Evolutionary conservation across 257 asterid species (phyloP).

Genomic region (Solanum commersonii): DNA sequence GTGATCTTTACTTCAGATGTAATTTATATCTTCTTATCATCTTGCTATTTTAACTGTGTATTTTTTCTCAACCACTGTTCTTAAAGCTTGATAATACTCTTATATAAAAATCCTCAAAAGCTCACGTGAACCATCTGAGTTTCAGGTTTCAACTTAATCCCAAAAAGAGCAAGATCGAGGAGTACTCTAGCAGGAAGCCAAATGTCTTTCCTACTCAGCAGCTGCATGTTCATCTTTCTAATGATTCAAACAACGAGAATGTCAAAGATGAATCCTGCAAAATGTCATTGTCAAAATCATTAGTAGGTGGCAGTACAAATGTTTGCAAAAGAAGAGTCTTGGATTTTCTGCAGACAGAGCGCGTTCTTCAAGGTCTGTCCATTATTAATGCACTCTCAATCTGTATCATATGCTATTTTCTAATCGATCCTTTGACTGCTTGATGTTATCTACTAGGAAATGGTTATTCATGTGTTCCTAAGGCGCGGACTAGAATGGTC

Average conservation of each 20-base stretch:
- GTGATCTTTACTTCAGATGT: neutral
- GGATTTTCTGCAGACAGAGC: constrained; percentile 56
- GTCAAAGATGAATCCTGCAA: constrained; percentile 55
- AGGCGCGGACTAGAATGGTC: constrained; percentile 63
- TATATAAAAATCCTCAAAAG: neutral
- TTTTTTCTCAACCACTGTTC: neutral
- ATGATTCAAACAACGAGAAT: constrained; percentile 56
- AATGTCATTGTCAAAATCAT: constrained; percentile 76
- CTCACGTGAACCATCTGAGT: constrained; percentile 6
- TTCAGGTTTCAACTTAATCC: constrained; percentile 60
- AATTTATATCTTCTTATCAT: neutral
- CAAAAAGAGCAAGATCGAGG: constrained; percentile 73
- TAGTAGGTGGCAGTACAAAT: constrained; percentile 74
- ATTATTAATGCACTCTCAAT: neutral
- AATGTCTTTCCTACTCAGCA: constrained; percentile 34
- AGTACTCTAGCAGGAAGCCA: constrained; percentile 35
- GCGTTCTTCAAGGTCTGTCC: constrained; percentile 64
- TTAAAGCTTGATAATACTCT: neutral
- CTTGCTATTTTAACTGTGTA: neutral
- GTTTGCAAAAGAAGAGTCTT: constrained; percentile 65
- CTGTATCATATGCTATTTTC: neutral
- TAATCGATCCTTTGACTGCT: constrained; percentile 22
- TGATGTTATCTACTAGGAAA: constrained; percentile 39
- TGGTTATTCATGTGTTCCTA: constrained; percentile 43
- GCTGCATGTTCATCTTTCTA: constrained; percentile 33